Base-by-base conservation (phyloP, 176 grass and related monocot species). In the Lolium multiflorum region DNA sequence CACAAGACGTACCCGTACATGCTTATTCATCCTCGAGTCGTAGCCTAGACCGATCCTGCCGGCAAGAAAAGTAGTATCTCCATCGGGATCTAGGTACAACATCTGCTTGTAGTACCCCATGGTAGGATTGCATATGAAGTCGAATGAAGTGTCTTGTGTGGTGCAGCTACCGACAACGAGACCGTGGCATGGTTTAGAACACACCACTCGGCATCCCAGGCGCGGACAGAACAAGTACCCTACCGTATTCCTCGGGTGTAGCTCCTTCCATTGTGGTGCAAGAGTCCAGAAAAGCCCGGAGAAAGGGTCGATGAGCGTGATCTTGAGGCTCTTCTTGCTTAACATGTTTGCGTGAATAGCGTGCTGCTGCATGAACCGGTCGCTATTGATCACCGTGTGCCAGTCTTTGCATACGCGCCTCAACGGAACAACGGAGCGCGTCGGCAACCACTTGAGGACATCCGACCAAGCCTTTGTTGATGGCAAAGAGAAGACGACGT, bases 81-180 rank as follows among this genome's bases (percentile, higher is more conserved):
- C 25, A 0, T 26, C 41, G 0, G 9, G 31, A 4, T 25, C n/a
- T 3, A 35, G 20, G n/a, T 13, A 0, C 14, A 39, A 0, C 14
- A 39, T 72, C 81, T 38, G 16, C 57, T 76, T 84, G 25, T 76
- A 84, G 7, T 63, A 84, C 16, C 18, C 57, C 3, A 58, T 74
- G 57, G 26, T 4, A 17, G 71, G 71, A 11, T 84, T 84, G 82
- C 71, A 76, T 61, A 84, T 60, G 2, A 84, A 76, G 21, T 84
- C 72, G 3, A 28, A 76, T 26, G 24, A 49, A 11, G 10, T 11
- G 3, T 12, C 0, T 0, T 21, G 4, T 6, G 0, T 12, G 69
- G 11, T 22, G 56, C 18, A 77, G 46, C 58, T 77, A 0, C 83
- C 72, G 0, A n/a, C 83, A 14, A 52, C 37, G 26, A 85, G 83